Evolutionary conservation across 306 rosid genomes (phyloP).

Genomic region (Nissolia schottii): DNA sequence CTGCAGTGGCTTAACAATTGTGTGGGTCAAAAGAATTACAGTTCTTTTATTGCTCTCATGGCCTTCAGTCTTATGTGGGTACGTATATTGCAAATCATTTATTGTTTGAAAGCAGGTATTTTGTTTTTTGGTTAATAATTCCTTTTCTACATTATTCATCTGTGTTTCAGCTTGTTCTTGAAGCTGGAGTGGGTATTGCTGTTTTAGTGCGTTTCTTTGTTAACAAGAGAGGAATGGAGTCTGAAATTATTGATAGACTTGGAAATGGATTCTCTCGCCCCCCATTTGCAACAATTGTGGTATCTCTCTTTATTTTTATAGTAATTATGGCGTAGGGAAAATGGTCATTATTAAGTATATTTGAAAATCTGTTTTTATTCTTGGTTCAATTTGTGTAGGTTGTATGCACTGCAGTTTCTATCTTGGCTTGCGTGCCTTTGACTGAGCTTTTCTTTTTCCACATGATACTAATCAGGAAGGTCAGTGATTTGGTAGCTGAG

Average conservation of each 20-base stretch:
- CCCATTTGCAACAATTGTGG: conserved; percentile 96
- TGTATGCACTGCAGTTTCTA: conserved; percentile 79
- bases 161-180: conserved; percentile 71
- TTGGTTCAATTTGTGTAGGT: conserved; percentile 52
- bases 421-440: conserved; percentile 90
- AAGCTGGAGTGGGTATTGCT: conserved; percentile 92
- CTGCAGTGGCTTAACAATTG: conserved; percentile 99
- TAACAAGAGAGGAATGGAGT: conserved; percentile 78
- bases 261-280: conserved; percentile 98
- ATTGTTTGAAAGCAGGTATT: conserved; percentile 6
- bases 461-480: conserved; percentile 94
- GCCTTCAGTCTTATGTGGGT: conserved; percentile 90
- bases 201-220: conserved; percentile 92
- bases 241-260: conserved; percentile 84
- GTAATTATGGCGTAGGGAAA: conserved; percentile 4
- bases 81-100: conserved; percentile 29
- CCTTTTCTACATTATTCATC: conserved; percentile 6
- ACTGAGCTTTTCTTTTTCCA: conserved; percentile 97
- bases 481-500: conserved; percentile 55
- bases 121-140: conserved; percentile 18
- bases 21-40: conserved; percentile 89
- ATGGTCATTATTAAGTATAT: conserved; percentile 1
- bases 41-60: conserved; percentile 87
- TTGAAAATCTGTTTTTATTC: conserved; percentile 29
- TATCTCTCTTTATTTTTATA: conserved; percentile 30